Base-by-base conservation (phyloP, 2,329 filamentous ascomycete species). In the Sporothrix euskadiensis region DNA sequence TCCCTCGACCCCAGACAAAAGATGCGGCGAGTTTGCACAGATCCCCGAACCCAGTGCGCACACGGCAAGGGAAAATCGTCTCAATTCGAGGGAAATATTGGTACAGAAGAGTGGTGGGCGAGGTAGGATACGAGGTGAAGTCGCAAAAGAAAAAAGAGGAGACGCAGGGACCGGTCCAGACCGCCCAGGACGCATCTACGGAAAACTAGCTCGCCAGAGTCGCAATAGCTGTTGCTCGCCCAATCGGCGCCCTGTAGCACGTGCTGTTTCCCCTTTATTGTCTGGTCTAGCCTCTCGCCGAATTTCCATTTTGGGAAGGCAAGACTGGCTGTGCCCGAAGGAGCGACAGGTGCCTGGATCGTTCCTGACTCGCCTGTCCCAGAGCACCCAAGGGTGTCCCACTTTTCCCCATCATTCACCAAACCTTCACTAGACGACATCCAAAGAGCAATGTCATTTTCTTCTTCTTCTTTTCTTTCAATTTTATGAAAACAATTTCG, bases 191-290 rank as follows among this genome's bases (percentile, higher is more conserved):
- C 19, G 35, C 59, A 41, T 63, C 59, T 26, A 26, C 26, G 26
- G 26, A 26, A 2, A 26, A 26, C 35, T 63, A 41, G 59, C n/a
- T 41, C 44, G 44, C 41, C 41, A 44, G 8, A 44, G 19, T 49
- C 26, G 26, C 56, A 19, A 14, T 35, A 56, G 56, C 26, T 59
- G 14, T 14, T 14, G 44, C 44, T 56, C 35, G 35, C 59, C 14
- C n/a, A 26, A 56, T 26, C 30, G 52, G 7, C 52, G 12, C 22
- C 12, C 12, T 56, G 30, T 7, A 71, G 39, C 52, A 71, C 54
- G 54, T 71, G 39, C 39, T 49, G 16, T 4, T 1, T 71, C 44
- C 69, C 41, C 41, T 71, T 63, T 65, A 41, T 14, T 22, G 63
- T 44, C 44, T 68, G 65, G 63, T 52, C 44, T 52, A 10, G 44